Evolutionary conservation across 2,329 filamentous ascomycete species (phyloP), one percentile per base, ranked within the genome.

Genomic region (Byssoonygena ceratinophila): DNA sequence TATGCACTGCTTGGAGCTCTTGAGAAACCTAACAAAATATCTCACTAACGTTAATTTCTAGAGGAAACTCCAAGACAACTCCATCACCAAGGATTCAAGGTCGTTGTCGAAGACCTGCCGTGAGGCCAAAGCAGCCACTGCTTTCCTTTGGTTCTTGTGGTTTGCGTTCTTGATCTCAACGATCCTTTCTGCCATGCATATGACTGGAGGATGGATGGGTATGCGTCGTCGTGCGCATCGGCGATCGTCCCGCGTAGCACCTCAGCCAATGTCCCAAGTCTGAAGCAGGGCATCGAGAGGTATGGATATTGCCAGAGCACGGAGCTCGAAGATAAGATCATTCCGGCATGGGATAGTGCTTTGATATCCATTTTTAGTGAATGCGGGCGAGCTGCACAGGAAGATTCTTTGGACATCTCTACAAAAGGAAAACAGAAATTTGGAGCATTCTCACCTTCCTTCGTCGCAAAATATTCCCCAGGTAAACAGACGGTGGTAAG

Each of bases 91-190:
- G 55, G 71, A 72, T 46, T 63, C 72, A 0, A 1, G 67, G 22
- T 60, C 61, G 43, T 59, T 51, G 5, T 45, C 57, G 11, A 72
- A 71, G 55, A 68, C 73, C 48, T 78, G 75, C 60, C 72, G 71
- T 37, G 74, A 78, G 61, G 73, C 73, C 8, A 73, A 77, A 60
- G 74, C 75, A 4, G 61, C 71, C 1, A 67, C 64, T 20, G 75
- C 74, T 0, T 78, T 78, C 66, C 64, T 77, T 46, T 78, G 74
- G 74, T 75, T 78, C 57, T 66, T 64, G 7, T 76, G 70, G 64
- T 70, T 66, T 36, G 60, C 68, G 4, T 77, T 70, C 55, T 63
- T 70, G 40, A 66, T 61, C 4, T 72, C 70, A 5, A 57, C 71
- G 46, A 54, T 72, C 50, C 58, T 74, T 49, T 74, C 71, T 1